Percentiles rank a stretch among this genome's conserved stretches.
Evolutionary conservation across 2,329 filamentous ascomycete genomes (phyloP).

Genomic region (Talaromyces sp.): DNA sequence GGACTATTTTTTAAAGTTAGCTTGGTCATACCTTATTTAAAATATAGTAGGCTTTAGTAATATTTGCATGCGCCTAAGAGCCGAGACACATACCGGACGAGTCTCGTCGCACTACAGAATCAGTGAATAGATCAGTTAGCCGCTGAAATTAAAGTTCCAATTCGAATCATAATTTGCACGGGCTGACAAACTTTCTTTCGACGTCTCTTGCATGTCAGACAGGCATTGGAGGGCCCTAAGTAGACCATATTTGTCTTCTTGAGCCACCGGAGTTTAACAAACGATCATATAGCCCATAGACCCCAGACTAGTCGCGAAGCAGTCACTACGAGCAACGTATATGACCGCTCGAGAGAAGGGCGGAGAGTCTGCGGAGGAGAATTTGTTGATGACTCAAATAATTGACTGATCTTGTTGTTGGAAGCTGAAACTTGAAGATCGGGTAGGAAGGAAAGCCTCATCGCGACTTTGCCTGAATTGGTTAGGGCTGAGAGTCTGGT

Average conservation of each 20-base stretch:
- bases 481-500: not conserved
- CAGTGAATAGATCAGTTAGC: not conserved
- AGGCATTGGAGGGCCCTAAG: constrained; percentile 9
- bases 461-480: not conserved
- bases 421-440: not conserved
- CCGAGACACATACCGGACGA: constrained; percentile 1
- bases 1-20: not conserved
- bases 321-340: not conserved
- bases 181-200: constrained; percentile 10
- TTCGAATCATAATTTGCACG: not conserved
- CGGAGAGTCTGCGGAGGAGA: not conserved
- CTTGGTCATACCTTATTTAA: not conserved
- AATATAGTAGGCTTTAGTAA: not conserved
- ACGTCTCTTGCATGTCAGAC: constrained; percentile 12
- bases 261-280: not conserved
- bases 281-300: not conserved
- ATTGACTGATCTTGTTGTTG: not conserved
- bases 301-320: not conserved
- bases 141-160: not conserved
- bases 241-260: constrained; percentile 2
- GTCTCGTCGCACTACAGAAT: constrained; percentile 14
- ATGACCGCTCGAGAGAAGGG: not conserved
- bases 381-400: not conserved
- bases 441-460: not conserved
- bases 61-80: not conserved